phyloP scores from a whole-genome alignment of 352 stramenopile genomes.

The Globisporangium lucens region DNA sequence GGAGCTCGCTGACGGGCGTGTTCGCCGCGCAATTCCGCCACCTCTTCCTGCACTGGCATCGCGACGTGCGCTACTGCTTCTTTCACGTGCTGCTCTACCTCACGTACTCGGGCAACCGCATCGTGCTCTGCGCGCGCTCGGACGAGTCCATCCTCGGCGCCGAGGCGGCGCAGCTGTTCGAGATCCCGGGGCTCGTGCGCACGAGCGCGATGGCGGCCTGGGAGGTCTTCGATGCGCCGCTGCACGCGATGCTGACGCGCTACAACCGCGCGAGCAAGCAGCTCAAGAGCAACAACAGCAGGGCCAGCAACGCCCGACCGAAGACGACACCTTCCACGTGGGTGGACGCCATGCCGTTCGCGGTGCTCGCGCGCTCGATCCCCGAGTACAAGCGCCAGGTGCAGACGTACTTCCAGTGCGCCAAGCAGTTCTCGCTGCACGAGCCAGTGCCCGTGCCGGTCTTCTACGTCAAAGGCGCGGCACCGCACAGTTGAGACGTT shows the following conservation, averaged over 20 bases:
- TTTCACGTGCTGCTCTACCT: slow-evolving; percentile 80
- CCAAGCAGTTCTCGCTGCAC: slow-evolving; percentile 56
- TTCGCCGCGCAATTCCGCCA: slow-evolving; percentile 51
- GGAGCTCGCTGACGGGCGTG: slow-evolving; percentile 43
- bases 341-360: slow-evolving; percentile 34
- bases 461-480: slow-evolving; percentile 42
- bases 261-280: slow-evolving; percentile 50
- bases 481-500: slow-evolving; percentile 5
- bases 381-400: slow-evolving; percentile 68
- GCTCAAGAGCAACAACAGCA: background rate
- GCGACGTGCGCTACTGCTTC: slow-evolving; percentile 83
- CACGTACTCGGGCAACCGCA: slow-evolving; percentile 72
- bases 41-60: slow-evolving; percentile 82
- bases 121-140: slow-evolving; percentile 66
- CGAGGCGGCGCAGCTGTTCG: slow-evolving; percentile 57
- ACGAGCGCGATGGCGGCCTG: slow-evolving; percentile 32
- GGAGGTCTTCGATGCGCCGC: slow-evolving; percentile 58
- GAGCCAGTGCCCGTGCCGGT: slow-evolving; percentile 57
- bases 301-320: background rate
- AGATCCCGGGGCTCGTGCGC: slow-evolving; percentile 66
- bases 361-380: slow-evolving; percentile 45
- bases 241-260: slow-evolving; percentile 48
- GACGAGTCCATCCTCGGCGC: slow-evolving; percentile 71
- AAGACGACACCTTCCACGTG: slow-evolving; percentile 26
- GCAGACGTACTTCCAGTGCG: slow-evolving; percentile 56